Percentiles rank a stretch among this genome's conserved stretches.
These are phyloP conservation scores for Furcasterigmium sp. DNA, from an alignment of 2,329 filamentous ascomycete genomes.

Conservation along the genomic window DNA sequence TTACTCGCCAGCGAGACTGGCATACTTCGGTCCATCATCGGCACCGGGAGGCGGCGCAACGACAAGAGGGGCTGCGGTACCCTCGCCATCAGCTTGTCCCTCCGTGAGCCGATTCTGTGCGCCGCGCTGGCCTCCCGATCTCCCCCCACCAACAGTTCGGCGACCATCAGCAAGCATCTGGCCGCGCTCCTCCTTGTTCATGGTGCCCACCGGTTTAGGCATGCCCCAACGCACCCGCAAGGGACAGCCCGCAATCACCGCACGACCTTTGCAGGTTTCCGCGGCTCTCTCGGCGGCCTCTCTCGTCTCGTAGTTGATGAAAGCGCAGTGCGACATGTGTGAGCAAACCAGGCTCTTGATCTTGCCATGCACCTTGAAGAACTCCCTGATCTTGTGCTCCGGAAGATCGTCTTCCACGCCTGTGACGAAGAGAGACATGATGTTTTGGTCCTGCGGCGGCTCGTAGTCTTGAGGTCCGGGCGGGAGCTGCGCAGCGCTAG, in stretches of 20 bases:
- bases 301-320: slow-evolving; percentile 87
- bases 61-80: slow-evolving; percentile 20
- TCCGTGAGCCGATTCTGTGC: slow-evolving; percentile 8
- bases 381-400: slow-evolving; percentile 83
- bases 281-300: slow-evolving; percentile 83
- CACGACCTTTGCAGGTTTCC: slow-evolving; percentile 76
- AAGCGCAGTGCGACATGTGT: slow-evolving; percentile 95
- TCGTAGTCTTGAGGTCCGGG: slow-evolving; percentile 80
- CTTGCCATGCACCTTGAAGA: slow-evolving; percentile 84
- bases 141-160: slow-evolving; percentile 32
- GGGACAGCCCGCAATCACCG: slow-evolving; percentile 86
- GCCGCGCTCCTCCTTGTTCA: slow-evolving; percentile 80
- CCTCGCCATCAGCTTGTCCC: slow-evolving; percentile 1
- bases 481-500: slow-evolving; percentile 67
- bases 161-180: slow-evolving; percentile 73
- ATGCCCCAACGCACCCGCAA: slow-evolving; percentile 88
- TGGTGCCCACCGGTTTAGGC: slow-evolving; percentile 84
- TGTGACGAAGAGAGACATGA: slow-evolving; percentile 91
- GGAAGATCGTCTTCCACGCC: slow-evolving; percentile 95
- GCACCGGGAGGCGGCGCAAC: slow-evolving; percentile 73
- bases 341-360: slow-evolving; percentile 92
- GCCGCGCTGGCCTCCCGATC: slow-evolving; percentile 15
- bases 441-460: slow-evolving; percentile 76
- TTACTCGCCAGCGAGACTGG: slow-evolving; percentile 78
- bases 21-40: slow-evolving; percentile 70